Evolutionary conservation across 768 basidiomycete species (phyloP).

Genomic region (Mycena haematopus): DNA sequence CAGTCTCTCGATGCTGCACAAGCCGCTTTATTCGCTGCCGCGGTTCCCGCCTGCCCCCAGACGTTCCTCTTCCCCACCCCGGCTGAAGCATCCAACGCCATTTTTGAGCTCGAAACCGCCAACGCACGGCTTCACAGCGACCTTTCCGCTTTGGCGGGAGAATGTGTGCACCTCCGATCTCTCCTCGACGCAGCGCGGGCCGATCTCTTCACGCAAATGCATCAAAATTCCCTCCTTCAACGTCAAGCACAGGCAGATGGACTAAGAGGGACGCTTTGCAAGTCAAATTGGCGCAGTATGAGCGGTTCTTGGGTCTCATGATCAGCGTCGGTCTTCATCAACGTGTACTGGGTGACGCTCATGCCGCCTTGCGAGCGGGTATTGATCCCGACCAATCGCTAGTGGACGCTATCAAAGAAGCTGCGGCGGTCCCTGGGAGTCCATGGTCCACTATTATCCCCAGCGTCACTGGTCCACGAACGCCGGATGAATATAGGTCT

Average conservation of each 20-base stretch:
- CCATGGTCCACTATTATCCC: constrained; percentile 51
- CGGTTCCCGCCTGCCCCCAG: constrained; percentile 26
- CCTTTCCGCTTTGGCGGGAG: constrained; percentile 11
- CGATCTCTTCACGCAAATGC: constrained; percentile 28
- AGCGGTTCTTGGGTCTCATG: constrained; percentile 36
- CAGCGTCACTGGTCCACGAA: constrained; percentile 38
- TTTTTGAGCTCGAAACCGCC: constrained; percentile 33
- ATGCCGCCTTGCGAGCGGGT: constrained; percentile 38
- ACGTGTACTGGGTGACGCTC: constrained; percentile 41
- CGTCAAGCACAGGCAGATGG: constrained; percentile 28
- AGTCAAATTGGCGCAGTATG: constrained; percentile 30
- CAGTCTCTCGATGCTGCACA: constrained; percentile 31
- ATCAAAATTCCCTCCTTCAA: constrained; percentile 19
- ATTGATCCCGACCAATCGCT: constrained; percentile 48
- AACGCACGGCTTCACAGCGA: constrained; percentile 24
- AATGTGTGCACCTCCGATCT: constrained; percentile 19
- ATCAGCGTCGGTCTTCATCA: constrained; percentile 44
- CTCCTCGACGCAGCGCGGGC: constrained; percentile 24
- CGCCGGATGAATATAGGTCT: constrained; percentile 50
- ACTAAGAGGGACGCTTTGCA: constrained; percentile 28
- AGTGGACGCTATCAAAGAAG: constrained; percentile 50
- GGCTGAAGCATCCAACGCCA: constrained; percentile 29
- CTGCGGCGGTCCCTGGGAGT: constrained; percentile 43
- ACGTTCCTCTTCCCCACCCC: constrained; percentile 35
- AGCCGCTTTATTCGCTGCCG: constrained; percentile 24